These are phyloP conservation scores for Nemania sp. DNA, from an alignment of 2,329 filamentous ascomycete species.

Conservation along the genomic window DNA sequence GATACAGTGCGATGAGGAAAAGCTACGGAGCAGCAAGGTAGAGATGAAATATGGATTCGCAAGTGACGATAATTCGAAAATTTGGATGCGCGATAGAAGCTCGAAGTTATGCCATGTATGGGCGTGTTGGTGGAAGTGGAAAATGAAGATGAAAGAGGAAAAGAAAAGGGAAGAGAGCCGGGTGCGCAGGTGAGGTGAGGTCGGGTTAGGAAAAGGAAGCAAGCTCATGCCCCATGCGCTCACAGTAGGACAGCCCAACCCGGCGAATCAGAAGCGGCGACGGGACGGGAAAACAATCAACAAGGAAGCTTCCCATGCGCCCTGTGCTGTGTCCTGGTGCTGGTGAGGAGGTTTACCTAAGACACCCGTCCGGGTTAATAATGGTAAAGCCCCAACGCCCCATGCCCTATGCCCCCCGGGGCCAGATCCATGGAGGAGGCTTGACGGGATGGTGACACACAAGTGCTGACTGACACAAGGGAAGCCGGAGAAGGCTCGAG, in stretches of 20 bases:
- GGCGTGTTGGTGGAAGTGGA: conserved; percentile 14
- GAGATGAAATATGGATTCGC: conserved; percentile 25
- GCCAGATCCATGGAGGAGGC: conserved; percentile 27
- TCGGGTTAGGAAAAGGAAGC: conserved; percentile 42
- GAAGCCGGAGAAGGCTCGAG: conserved; percentile 1
- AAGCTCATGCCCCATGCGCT: conserved; percentile 45
- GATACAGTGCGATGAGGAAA: conserved; percentile 41
- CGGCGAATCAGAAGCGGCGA: conserved; percentile 47
- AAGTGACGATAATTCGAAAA: conserved; percentile 18
- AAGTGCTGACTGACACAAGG: conserved; percentile 1
- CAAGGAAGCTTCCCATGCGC: conserved; percentile 32
- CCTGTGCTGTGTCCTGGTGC: conserved; percentile 5
- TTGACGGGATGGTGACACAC: conserved; percentile 34
- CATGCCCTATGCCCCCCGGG: conserved; percentile 13
- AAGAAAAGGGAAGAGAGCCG: conserved; percentile 31
- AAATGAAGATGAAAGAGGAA: conserved; percentile 30
- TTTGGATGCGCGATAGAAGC: conserved; percentile 10
- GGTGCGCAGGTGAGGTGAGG: conserved; percentile 46
- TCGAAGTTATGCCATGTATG: conserved; percentile 17
- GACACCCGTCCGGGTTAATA: conserved; percentile 34
- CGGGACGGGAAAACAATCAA: conserved; percentile 49
- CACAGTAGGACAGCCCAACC: conserved; percentile 41
- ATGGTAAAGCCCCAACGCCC: conserved; percentile 28
- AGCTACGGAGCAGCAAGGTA: conserved; percentile 26
- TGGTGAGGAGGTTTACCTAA: conserved; percentile 36